Base-by-base conservation (phyloP, 805 yeast species). In the Candida taoyuanica region DNA sequence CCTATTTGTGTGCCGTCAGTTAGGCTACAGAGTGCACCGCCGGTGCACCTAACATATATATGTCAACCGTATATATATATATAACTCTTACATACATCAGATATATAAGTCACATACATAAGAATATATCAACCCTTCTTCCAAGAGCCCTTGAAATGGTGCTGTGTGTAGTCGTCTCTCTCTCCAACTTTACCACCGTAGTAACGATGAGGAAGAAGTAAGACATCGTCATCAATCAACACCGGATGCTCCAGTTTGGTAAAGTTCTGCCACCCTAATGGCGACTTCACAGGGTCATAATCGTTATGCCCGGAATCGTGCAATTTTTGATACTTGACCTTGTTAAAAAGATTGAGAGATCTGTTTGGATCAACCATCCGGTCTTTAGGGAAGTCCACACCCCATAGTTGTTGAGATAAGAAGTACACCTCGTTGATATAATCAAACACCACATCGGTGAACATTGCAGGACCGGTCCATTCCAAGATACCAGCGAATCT, bases 181-280 rank as follows among this genome's bases (percentile, higher is more conserved):
- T 56, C 55, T 12, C 55, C 47, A 31, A 27, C 30, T 33, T 72
- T 78, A 0, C 84, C 83, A 43, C 77, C 70, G 49, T 78, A 77
- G 18, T 77, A 64, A 2, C 83, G 76, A 39, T 78, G 77, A 16
- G 91, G 89, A 40, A 82, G 63, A 3, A 83, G 67, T 58, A 83
- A 57, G n/a, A 83, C 73, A 57, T 82, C 89, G 45, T 81, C 83
- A 5, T 78, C 49, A 18, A 39, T 30, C 17, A 45, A 30, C 15
- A 45, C 39, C 13, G 49, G 49, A 21, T 42, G 40, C 35, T 36
- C 42, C 26, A 38, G 44, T 31, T 42, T 42, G 5, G 49, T 45
- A 25, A 45, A 21, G 33, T 45, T 45, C 30, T 45, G 46, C 49
- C 49, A 45, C 9, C 49, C 49, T 5, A 39, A 12, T 12, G 49